phyloP scores from a whole-genome alignment of 176 grass and related monocot species.

The Aechmea fasciata region DNA sequence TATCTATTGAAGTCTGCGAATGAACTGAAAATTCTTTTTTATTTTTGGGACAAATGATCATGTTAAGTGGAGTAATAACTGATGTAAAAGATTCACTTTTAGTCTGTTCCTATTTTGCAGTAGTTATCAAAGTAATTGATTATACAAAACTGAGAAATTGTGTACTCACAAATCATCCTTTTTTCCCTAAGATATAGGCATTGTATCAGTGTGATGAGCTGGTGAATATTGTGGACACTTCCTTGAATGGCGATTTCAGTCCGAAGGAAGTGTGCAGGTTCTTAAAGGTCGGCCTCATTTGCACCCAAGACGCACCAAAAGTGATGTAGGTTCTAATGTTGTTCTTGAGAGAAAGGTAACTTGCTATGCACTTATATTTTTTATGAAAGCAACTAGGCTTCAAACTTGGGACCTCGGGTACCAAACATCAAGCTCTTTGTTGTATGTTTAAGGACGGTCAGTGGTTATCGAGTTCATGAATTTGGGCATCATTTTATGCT shows the following conservation, averaged over 20 bases:
- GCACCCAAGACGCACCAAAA: conserved; percentile 60
- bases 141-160: conserved; percentile 1
- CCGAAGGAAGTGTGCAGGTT: conserved; percentile 29
- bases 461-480: conserved; percentile 71
- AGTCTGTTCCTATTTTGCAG: neutral
- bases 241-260: conserved; percentile 31
- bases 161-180: conserved; percentile 8
- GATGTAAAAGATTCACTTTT: too few relatives aligned
- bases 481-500: conserved; percentile 43
- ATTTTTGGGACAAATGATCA: too few relatives aligned
- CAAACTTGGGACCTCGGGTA: too few relatives aligned
- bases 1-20: too few relatives aligned
- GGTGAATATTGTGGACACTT: conserved; percentile 40
- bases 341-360: too few relatives aligned
- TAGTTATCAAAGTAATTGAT: neutral
- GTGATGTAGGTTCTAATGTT: neutral
- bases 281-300: conserved; percentile 67
- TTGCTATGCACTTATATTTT: too few relatives aligned
- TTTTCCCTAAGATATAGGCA: conserved; percentile 42
- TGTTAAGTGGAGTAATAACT: too few relatives aligned
- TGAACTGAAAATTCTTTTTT: too few relatives aligned
- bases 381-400: too few relatives aligned
- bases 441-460: too few relatives aligned
- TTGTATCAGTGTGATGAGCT: conserved; percentile 46
- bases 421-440: too few relatives aligned